A percentile compares a stretch with the other conserved stretches of the same genome.
These are phyloP conservation scores for Leishmania major DNA, from an alignment of 208 protist genomes.

Conservation along the genomic window DNA sequence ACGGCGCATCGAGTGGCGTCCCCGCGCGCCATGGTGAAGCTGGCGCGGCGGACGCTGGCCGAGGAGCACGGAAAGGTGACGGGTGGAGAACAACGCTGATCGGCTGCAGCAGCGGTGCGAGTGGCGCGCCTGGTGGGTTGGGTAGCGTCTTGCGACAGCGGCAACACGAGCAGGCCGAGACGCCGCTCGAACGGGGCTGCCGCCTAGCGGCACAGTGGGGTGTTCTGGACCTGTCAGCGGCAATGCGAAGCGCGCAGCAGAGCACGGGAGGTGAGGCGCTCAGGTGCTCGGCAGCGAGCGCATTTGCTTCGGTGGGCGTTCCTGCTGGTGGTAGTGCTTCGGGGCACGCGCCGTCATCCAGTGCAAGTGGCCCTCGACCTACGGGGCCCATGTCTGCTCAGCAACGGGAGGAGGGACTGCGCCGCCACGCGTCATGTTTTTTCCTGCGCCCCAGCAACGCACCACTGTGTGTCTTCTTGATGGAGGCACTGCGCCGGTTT, in stretches of 20 bases:
- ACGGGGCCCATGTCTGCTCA: background rate
- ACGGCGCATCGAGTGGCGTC: slow-evolving; percentile 1
- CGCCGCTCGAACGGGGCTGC: slow-evolving; percentile 28
- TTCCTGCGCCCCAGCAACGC: slow-evolving; percentile 67
- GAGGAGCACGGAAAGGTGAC: background rate
- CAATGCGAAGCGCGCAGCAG: background rate
- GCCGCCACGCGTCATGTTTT: slow-evolving; percentile 48
- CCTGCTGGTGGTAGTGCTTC: background rate
- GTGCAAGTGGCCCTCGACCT: background rate
- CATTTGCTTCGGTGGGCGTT: background rate
- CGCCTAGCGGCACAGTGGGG: slow-evolving; percentile 29
- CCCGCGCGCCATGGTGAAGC: background rate
- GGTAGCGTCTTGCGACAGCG: background rate
- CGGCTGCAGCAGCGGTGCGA: slow-evolving; percentile 5
- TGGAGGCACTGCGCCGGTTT: slow-evolving; percentile 61
- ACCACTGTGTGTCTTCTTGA: slow-evolving; percentile 65
- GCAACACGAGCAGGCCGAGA: slow-evolving; percentile 14
- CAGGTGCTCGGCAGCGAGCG: background rate
- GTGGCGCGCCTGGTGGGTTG: background rate
- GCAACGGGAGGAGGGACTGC: slow-evolving; percentile 30
- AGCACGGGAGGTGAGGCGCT: background rate
- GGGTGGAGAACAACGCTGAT: slow-evolving; percentile 4
- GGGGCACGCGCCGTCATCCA: background rate
- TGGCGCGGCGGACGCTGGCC: background rate
- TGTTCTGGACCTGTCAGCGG: slow-evolving; percentile 12